Evolutionary conservation across 768 basidiomycete species (phyloP).

Genomic region (Tylopilus balloui): DNA sequence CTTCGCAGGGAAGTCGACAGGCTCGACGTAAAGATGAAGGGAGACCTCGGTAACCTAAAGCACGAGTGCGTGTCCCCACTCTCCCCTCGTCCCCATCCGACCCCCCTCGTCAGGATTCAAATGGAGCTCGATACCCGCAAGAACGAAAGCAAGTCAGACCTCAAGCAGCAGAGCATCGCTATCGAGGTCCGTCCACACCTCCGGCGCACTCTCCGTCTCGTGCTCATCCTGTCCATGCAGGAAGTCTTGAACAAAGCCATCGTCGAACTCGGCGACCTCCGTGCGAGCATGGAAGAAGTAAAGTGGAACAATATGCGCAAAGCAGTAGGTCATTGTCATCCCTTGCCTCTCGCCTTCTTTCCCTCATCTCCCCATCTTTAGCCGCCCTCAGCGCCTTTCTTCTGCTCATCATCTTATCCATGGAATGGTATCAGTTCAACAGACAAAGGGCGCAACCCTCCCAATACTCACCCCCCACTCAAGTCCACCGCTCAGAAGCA

Average conservation of each 20-base stretch:
- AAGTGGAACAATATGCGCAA: conserved; percentile 88
- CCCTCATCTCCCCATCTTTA: conserved; percentile 25
- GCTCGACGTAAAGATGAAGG: conserved; percentile 88
- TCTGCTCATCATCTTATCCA: conserved; percentile 61
- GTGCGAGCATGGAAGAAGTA: conserved; percentile 77
- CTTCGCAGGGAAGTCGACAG: conserved; percentile 84
- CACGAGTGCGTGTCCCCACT: conserved; percentile 68
- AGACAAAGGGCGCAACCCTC: conserved; percentile 32
- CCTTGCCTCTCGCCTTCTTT: not conserved
- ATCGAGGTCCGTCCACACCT: conserved; percentile 58
- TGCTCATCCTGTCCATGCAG: conserved; percentile 33
- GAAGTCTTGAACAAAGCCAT: conserved; percentile 72
- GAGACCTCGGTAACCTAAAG: conserved; percentile 81
- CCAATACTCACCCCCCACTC: not conserved
- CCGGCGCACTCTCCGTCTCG: not conserved
- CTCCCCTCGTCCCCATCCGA: not conserved
- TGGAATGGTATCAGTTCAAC: conserved; percentile 56
- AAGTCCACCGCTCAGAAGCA: not conserved
- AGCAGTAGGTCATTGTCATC: conserved; percentile 57
- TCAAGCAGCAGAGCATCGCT: conserved; percentile 77
- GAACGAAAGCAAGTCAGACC: conserved; percentile 80
- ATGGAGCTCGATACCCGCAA: conserved; percentile 95
- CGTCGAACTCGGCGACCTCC: conserved; percentile 69
- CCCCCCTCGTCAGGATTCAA: conserved; percentile 60
- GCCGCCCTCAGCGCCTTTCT: conserved; percentile 63